Conservation (phyloP, 768 basidiomycete species). For the Trametes maxima region DNA sequence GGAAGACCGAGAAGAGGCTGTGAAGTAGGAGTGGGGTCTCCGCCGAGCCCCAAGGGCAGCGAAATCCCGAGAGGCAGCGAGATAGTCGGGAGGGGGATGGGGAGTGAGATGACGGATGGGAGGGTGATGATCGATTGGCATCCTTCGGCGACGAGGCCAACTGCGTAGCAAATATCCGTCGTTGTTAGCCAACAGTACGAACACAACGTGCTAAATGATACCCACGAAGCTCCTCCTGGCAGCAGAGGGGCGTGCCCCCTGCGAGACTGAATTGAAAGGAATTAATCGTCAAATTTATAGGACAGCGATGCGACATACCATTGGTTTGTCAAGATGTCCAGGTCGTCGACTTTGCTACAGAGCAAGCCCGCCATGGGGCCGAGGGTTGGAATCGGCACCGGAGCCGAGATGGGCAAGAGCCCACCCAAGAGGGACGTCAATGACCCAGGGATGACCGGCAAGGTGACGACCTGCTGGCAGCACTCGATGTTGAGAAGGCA, state of each 20-base stretch:
- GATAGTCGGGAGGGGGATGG: slow-evolving; percentile 12
- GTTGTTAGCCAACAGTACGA: not conserved
- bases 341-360: slow-evolving; percentile 5
- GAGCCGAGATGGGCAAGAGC: slow-evolving; percentile 7
- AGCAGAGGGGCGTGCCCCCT: slow-evolving; percentile 18
- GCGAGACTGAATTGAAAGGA: not conserved
- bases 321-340: slow-evolving; percentile 6
- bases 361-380: slow-evolving; percentile 10
- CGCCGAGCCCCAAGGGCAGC: not conserved
- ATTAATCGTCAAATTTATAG: not conserved
- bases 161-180: not conserved
- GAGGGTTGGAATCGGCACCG: slow-evolving; percentile 16
- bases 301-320: not conserved
- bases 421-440: not conserved
- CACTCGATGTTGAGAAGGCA: slow-evolving; percentile 6
- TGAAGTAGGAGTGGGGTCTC: not conserved
- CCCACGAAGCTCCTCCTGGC: slow-evolving; percentile 9
- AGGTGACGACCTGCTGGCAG: slow-evolving; percentile 8
- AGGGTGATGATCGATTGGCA: slow-evolving; percentile 10
- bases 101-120: not conserved
- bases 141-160: slow-evolving; percentile 8
- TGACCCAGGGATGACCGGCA: slow-evolving; percentile 6
- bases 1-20: not conserved
- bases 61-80: not conserved
- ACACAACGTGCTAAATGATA: not conserved